phyloP scores from a whole-genome alignment of 2,329 filamentous ascomycete genomes.

The Tolypocladium guangdongense region DNA sequence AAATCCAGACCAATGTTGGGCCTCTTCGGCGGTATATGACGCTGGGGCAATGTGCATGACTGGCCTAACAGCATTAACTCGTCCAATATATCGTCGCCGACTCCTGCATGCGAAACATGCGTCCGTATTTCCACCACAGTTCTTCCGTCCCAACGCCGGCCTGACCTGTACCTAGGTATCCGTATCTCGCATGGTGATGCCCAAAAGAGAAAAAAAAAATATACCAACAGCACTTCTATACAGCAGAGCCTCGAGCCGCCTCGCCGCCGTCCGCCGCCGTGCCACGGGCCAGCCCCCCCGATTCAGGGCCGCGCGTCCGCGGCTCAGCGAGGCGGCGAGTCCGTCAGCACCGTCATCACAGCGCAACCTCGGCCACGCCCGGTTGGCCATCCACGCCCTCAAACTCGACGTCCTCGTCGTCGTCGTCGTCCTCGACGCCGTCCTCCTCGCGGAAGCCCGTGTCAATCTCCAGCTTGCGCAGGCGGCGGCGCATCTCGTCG shows the following conservation, averaged over 20 bases:
- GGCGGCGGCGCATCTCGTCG: conserved; percentile 69
- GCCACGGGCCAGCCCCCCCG: not conserved
- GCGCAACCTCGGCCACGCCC: conserved; percentile 14
- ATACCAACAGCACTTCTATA: not conserved
- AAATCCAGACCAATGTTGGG: not conserved
- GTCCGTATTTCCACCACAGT: not conserved
- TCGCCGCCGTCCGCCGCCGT: not conserved
- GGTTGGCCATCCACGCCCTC: conserved; percentile 24
- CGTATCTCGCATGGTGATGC: not conserved
- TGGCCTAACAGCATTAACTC: not conserved
- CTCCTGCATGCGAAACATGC: not conserved
- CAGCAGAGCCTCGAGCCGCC: not conserved
- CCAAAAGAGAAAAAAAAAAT: not conserved
- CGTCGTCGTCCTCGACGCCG: conserved; percentile 46
- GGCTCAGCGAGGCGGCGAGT: not conserved
- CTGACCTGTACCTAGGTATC: not conserved
- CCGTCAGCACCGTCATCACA: conserved; percentile 5
- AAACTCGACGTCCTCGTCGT: conserved; percentile 35
- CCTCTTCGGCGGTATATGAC: not conserved
- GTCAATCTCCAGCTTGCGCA: conserved; percentile 63
- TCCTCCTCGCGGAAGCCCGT: conserved; percentile 67
- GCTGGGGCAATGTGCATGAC: not conserved
- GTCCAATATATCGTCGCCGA: not conserved
- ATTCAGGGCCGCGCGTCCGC: not conserved
- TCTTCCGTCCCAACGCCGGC: conserved; percentile 2